Percentiles rank a stretch among this genome's conserved stretches.
These are phyloP conservation scores for Colletotrichum cordylinicola DNA, from an alignment of 2,329 filamentous ascomycete genomes.

Conservation along the genomic window DNA sequence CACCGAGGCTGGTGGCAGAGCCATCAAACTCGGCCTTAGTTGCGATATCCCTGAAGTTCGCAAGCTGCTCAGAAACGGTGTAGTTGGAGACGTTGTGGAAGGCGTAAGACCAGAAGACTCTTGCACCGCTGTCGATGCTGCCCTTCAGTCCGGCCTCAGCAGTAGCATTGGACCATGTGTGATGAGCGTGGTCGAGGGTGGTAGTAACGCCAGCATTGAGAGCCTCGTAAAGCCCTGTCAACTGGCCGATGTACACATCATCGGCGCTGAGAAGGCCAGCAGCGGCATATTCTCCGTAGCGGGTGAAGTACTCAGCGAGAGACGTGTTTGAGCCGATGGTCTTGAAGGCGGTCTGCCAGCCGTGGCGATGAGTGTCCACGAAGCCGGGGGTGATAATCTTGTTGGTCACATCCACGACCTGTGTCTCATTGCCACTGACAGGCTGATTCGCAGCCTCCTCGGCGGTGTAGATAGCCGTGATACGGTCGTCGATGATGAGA, in stretches of 20 bases:
- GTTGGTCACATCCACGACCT: constrained; percentile 52
- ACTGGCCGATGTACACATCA: constrained; percentile 52
- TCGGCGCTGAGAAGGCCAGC: constrained; percentile 39
- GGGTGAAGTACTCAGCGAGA: constrained; percentile 51
- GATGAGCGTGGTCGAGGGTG: constrained; percentile 57
- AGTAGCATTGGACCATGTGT: constrained; percentile 48
- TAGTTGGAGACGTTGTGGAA: constrained; percentile 43
- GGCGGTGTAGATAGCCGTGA: constrained; percentile 34
- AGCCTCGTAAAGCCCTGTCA: constrained; percentile 53
- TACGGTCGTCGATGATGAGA: constrained; percentile 42
- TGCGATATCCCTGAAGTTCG: constrained; percentile 43
- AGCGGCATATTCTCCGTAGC: constrained; percentile 41
- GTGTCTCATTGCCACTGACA: constrained; percentile 27
- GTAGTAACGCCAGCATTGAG: constrained; percentile 60
- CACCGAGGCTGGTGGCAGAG: constrained; percentile 40
- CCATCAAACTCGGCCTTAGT: constrained; percentile 27
- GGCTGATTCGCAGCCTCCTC: not conserved
- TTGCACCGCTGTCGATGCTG: constrained; percentile 51
- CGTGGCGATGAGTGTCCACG: constrained; percentile 61
- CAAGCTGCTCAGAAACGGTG: constrained; percentile 38
- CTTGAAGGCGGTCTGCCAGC: constrained; percentile 62
- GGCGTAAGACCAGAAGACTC: constrained; percentile 52
- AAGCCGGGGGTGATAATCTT: constrained; percentile 62
- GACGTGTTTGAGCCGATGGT: constrained; percentile 58
- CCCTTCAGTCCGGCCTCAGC: constrained; percentile 51